Base-by-base conservation (phyloP, 2,329 filamentous ascomycete genomes). In the Basipetospora chlamydospora region DNA sequence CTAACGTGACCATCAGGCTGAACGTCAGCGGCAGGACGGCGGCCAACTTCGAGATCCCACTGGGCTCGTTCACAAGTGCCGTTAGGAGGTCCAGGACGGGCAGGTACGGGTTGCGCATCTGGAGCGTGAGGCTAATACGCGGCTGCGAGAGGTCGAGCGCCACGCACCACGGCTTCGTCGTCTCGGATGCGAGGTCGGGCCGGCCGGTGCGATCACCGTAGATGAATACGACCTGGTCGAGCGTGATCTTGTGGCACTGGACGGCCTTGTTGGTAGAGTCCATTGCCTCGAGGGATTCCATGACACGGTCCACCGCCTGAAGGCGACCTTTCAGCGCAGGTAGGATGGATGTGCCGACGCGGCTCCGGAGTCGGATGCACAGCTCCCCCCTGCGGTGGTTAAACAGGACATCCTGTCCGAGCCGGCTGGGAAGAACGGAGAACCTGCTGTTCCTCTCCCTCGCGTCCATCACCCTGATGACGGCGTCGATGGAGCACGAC, bases 211-310 rank as follows among this genome's bases (percentile, higher is more conserved):
- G 20, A 39, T 60, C 52, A 36, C 61, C 63, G 51, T 90, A 92
- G n/a, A 64, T 70, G 51, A 90, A 85, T 3, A 68, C 59, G 5
- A 90, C 67, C 42, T 70, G 63, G 44, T 63, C 61, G 38, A 88
- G 61, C 12, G 70, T 73, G 38, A 79, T 64, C 28, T 66, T 60
- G 44, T 77, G 66, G 49, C 70, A 69, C 29, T 60, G 59, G 25
- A 81, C 67, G 35, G 67, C 63, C 12, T 63, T 63, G 32, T 62
- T 60, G 44, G 70, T 63, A 42, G 63, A 60, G 38, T 73, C 62
- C 42, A 87, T 69, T 2, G 77, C 73, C 30, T 75, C 68, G 18
- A 85, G 63, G 47, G 82, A 83, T 29, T 70, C 68, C 26, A 84
- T 75, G 20, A 90, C 64, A 15, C 78, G 71, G 47, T 81, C 73